Evolutionary conservation across 164 flowering plant genomes (phyloP).

Genomic region (Piper betle): DNA sequence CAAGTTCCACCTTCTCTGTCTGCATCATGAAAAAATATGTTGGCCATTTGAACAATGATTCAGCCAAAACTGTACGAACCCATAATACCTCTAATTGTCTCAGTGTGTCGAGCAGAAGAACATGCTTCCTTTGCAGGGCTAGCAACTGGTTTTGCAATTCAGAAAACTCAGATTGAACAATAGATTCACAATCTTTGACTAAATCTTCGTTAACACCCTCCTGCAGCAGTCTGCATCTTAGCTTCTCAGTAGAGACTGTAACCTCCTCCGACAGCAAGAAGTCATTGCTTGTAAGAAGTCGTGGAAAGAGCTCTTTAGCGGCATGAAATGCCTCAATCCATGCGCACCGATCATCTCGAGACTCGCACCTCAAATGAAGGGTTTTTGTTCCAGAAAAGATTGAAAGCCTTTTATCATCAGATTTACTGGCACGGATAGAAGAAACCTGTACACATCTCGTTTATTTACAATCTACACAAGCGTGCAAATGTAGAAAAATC

Average conservation of each 20-base stretch:
- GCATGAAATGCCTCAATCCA: slow-evolving; percentile 83
- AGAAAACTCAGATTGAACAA: slow-evolving; percentile 66
- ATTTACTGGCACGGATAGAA: slow-evolving; percentile 88
- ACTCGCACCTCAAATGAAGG: slow-evolving; percentile 77
- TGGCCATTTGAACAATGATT: neutral
- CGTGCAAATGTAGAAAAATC: neutral
- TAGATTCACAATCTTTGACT: slow-evolving; percentile 80
- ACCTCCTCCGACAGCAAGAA: slow-evolving; percentile 55
- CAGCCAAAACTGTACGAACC: neutral
- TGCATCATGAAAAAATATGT: slow-evolving; percentile 21
- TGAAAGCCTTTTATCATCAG: slow-evolving; percentile 89
- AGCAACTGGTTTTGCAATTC: slow-evolving; percentile 60
- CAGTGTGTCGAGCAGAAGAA: slow-evolving; percentile 58
- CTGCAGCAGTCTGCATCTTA: slow-evolving; percentile 48
- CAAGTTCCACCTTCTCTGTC: slow-evolving; percentile 96
- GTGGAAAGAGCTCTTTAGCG: slow-evolving; percentile 84
- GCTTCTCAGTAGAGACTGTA: slow-evolving; percentile 77
- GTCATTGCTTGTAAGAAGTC: slow-evolving; percentile 55
- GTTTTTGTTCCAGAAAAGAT: slow-evolving; percentile 94
- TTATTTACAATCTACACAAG: neutral
- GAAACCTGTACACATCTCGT: slow-evolving; percentile 88
- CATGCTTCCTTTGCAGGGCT: slow-evolving; percentile 63
- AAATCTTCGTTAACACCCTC: slow-evolving; percentile 60
- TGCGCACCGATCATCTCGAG: slow-evolving; percentile 71
- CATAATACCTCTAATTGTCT: slow-evolving; percentile 73